Conservation (phyloP, 1,284 basidiomycete genomes). For the Cutaneotrichosporon arboriforme region DNA sequence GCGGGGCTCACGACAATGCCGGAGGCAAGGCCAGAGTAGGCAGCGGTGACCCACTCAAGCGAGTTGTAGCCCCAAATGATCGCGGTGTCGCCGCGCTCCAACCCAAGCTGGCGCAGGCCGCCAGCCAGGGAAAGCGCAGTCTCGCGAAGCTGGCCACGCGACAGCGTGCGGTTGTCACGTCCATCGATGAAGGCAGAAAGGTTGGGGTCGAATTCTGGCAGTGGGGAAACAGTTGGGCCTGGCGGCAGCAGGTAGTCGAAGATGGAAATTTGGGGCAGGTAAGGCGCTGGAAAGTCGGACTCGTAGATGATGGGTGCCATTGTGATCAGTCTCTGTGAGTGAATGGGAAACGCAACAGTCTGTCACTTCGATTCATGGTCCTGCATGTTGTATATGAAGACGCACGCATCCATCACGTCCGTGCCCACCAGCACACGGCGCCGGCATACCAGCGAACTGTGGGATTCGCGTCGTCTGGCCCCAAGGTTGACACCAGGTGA, state of each 20-base stretch:
- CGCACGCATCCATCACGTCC: no score
- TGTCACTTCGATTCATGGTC: no score
- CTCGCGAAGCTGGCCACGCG: slow-evolving; percentile 56
- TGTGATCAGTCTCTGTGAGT: background rate
- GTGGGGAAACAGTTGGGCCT: background rate
- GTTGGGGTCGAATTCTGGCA: slow-evolving; percentile 13
- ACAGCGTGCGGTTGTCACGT: slow-evolving; percentile 55
- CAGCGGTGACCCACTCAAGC: slow-evolving; percentile 59
- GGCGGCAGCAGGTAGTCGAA: slow-evolving; percentile 16
- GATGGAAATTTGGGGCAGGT: slow-evolving; percentile 37
- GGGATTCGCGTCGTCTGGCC: no score
- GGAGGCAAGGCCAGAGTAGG: slow-evolving; percentile 53
- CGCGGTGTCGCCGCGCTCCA: slow-evolving; percentile 35
- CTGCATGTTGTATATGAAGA: no score
- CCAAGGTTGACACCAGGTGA: no score
- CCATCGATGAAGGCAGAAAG: slow-evolving; percentile 64
- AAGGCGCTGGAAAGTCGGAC: slow-evolving; percentile 16
- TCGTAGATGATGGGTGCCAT: slow-evolving; percentile 6
- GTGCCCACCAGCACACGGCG: no score
- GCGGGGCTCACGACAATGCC: slow-evolving; percentile 36
- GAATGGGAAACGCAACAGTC: no score
- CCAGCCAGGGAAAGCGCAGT: slow-evolving; percentile 57
- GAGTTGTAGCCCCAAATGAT: slow-evolving; percentile 53
- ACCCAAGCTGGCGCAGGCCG: slow-evolving; percentile 49
- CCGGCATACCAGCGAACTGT: no score